Percentiles rank a stretch among this genome's conserved stretches.
Conservation (phyloP, 768 basidiomycete genomes). For the Krasilnikovozyma curviuscula region DNA sequence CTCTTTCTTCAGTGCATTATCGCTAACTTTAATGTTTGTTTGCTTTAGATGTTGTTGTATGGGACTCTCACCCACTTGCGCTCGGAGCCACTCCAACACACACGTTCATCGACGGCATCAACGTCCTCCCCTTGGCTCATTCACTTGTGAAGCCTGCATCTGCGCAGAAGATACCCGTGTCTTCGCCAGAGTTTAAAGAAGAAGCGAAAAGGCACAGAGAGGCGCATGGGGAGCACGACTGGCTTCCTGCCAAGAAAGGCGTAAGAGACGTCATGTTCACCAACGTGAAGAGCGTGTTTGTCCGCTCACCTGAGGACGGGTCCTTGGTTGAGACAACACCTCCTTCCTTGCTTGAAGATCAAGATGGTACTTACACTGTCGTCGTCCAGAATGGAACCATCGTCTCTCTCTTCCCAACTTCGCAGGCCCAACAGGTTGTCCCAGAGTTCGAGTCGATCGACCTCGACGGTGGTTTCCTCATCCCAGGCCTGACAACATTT, state of each 20-base stretch:
- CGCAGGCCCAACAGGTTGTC: too few species aligned
- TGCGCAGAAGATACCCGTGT: constrained; percentile 39
- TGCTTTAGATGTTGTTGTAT: constrained; percentile 44
- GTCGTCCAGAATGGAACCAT: constrained; percentile 40
- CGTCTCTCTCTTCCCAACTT: too few species aligned
- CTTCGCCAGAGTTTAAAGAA: constrained; percentile 51
- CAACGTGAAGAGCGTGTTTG: constrained; percentile 40
- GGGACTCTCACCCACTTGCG: constrained; percentile 44
- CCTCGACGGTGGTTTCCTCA: too few species aligned
- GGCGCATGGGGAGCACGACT: constrained; percentile 3
- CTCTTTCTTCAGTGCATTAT: not conserved
- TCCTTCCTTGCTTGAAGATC: not conserved
- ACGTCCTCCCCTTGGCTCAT: constrained; percentile 20
- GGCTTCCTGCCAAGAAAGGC: not conserved
- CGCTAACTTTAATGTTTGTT: constrained; percentile 28
- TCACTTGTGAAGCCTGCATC: constrained; percentile 37
- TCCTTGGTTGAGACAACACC: too few species aligned
- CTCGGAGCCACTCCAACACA: constrained; percentile 61
- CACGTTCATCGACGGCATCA: constrained; percentile 68
- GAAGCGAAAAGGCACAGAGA: constrained; percentile 35
- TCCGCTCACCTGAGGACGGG: too few species aligned
- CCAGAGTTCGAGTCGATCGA: too few species aligned
- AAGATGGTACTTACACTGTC: constrained; percentile 28
- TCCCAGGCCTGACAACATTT: constrained; percentile 36
- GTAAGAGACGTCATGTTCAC: constrained; percentile 40